Base-by-base conservation (phyloP, 768 basidiomycete genomes). In the Kondoa malvinella region DNA sequence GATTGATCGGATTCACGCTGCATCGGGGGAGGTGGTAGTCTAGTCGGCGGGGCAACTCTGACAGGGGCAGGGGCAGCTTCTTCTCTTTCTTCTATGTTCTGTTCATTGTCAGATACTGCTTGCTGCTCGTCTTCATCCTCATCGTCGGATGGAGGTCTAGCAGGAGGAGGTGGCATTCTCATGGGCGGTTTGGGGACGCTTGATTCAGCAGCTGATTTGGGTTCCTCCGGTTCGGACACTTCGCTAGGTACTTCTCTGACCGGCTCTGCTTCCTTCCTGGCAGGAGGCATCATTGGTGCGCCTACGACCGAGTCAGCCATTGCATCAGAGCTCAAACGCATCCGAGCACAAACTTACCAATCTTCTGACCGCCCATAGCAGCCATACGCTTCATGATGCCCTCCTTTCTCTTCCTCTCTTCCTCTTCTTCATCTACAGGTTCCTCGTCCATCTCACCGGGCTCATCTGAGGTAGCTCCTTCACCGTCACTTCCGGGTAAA, bases 361-460 rank as follows among this genome's bases (percentile, higher is more conserved):
- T 27, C 61, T 69, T 69, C 69, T 60, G 58, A 1, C 69, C 69
- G 32, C 69, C 69, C 69, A 69, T 61, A 32, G 69, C 69, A 3
- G 69, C 69, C 69, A 69, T 69, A 15, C 69, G n/a, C 16, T 67
- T 65, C 3, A 66, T 61, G 8, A 69, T 15, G 1, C 57, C 59
- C 34, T 67, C 66, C n/a, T 61, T 31, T 8, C 69, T 30, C n/a
- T 65, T 66, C 34, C 34, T 58, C 67, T 69, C 69, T 29, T 63
- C 61, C 8, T 31, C 30, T 14, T 59, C 58, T 25, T 25, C 30
- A 59, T 31, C 21, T 31, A 25, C 58, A 14, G 12, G 8, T 29
- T 59, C 27, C 21, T 59, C 58, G 14, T 59, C 27, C 58, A 29
- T 25, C 58, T 59, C 58, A 14, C 30, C 58, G 25, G 27, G 12